phyloP scores from a whole-genome alignment of 139 green algal species.

The Deuterostichococcus epilithicus region DNA sequence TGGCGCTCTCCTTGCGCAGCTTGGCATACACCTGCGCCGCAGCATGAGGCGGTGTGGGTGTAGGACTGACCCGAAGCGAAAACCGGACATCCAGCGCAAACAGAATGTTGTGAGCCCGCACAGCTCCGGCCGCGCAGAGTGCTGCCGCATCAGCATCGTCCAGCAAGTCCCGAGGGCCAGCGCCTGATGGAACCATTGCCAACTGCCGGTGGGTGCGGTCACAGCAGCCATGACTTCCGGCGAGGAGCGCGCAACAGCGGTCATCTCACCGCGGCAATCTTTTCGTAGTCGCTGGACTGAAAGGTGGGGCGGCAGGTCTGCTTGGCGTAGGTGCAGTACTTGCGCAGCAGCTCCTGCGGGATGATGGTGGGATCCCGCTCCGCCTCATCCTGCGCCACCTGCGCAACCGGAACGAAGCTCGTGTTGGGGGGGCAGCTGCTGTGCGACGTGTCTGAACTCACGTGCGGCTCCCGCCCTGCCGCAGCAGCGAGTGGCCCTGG shows the following conservation, averaged over 20 bases:
- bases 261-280: conserved; percentile 60
- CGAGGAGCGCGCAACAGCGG: background rate
- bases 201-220: no score
- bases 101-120: no score
- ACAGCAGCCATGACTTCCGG: background rate
- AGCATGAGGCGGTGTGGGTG: no score
- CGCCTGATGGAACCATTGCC: no score
- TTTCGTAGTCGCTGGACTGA: conserved; percentile 61
- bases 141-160: no score
- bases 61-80: no score
- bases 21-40: conserved; percentile 65
- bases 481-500: no score
- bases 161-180: no score
- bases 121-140: no score
- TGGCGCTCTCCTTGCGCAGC: conserved; percentile 63
- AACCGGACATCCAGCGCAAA: no score
- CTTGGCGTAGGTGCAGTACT: conserved; percentile 98
- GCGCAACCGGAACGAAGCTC: background rate
- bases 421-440: background rate
- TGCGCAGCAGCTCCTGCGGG: conserved; percentile 85
- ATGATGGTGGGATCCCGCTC: conserved; percentile 63
- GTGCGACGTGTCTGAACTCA: no score
- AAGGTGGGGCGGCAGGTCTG: conserved; percentile 70
- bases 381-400: background rate
- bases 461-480: no score